phyloP scores from a whole-genome alignment of 2,329 filamentous ascomycete species.

The Aaosphaeria pasadenensis region DNA sequence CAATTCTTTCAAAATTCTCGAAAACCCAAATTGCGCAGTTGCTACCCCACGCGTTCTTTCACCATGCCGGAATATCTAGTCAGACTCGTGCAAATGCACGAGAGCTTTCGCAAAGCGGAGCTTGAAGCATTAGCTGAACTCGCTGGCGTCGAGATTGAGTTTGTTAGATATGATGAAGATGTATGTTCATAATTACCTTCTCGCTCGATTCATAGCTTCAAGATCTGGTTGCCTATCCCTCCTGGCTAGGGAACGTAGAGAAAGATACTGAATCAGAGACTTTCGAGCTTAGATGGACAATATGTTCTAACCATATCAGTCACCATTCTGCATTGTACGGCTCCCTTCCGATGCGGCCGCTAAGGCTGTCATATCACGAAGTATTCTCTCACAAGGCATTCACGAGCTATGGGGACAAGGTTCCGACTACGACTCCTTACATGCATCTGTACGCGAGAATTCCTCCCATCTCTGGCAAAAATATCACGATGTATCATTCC shows the following conservation, averaged over 20 bases:
- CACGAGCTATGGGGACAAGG: constrained; percentile 87
- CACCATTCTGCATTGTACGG: constrained; percentile 78
- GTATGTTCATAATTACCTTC: constrained; percentile 50
- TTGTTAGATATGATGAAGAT: constrained; percentile 71
- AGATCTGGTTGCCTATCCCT: constrained; percentile 4
- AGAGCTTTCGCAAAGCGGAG: constrained; percentile 86
- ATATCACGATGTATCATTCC: constrained; percentile 70
- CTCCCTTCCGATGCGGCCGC: constrained; percentile 65
- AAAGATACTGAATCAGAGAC: too few relatives aligned
- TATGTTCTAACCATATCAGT: constrained; percentile 52
- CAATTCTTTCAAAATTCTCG: background rate
- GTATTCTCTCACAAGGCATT: constrained; percentile 77
- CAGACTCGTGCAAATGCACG: constrained; percentile 83
- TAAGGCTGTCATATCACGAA: constrained; percentile 65
- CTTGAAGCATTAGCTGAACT: constrained; percentile 74
- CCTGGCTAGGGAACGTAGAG: background rate
- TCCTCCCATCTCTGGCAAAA: constrained; percentile 64
- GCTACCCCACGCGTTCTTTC: background rate
- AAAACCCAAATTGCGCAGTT: background rate
- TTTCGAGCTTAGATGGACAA: background rate
- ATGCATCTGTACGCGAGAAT: constrained; percentile 58
- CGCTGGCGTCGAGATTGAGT: constrained; percentile 65
- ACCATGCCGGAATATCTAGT: constrained; percentile 70
- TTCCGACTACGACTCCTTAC: constrained; percentile 63
- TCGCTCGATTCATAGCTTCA: too few relatives aligned